phyloP scores from a whole-genome alignment of 2,329 filamentous ascomycete genomes.

The Cladosporium sp. region DNA sequence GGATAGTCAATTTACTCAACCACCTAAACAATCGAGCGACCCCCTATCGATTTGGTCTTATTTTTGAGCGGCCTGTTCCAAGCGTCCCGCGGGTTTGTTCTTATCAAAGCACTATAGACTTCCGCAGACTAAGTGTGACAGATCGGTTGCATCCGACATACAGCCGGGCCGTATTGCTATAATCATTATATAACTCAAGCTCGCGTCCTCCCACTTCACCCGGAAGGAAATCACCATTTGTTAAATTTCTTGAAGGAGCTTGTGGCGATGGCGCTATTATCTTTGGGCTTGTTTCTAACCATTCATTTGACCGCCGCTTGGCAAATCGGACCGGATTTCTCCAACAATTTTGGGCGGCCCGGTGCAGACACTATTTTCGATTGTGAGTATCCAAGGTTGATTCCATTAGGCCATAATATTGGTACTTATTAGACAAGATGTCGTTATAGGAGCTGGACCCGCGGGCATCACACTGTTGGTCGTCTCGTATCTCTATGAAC shows the following conservation, averaged over 20 bases:
- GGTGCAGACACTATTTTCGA: not conserved
- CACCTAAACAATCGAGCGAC: not conserved
- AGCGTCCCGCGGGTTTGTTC: not conserved
- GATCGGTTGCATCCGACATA: not conserved
- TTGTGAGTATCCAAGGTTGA: not conserved
- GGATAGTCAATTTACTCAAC: not conserved
- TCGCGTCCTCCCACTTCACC: not conserved
- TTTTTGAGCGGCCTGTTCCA: not conserved
- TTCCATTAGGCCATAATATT: not conserved
- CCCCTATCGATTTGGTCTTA: not conserved
- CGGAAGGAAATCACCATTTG: not conserved
- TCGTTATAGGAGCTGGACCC: not conserved
- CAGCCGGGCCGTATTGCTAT: not conserved
- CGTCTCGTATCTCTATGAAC: not conserved
- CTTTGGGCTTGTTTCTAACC: not conserved
- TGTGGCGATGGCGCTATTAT: not conserved
- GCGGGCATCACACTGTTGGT: constrained; percentile 1
- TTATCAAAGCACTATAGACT: not conserved
- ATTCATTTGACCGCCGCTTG: not conserved
- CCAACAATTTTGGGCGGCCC: not conserved
- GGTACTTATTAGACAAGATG: not conserved
- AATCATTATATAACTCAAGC: not conserved
- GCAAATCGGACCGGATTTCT: not conserved
- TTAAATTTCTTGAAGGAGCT: not conserved
- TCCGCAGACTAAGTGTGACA: not conserved